phyloP scores from a whole-genome alignment of 805 yeast genomes.

The Starmerella etchellsii region DNA sequence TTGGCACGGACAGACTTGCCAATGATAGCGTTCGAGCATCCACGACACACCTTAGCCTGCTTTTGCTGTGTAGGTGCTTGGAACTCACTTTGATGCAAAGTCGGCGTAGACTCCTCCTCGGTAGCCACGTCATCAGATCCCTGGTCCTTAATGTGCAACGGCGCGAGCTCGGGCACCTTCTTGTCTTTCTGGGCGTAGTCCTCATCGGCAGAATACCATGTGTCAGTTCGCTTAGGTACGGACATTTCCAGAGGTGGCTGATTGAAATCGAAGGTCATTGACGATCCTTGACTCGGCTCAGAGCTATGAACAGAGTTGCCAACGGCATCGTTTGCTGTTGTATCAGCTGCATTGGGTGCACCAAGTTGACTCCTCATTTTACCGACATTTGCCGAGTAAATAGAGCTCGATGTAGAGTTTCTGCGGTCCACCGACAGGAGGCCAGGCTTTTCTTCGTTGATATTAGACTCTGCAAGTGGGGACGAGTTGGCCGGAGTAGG shows the following conservation, averaged over 20 bases:
- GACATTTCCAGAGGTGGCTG: slow-evolving; percentile 3
- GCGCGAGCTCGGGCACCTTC: not conserved
- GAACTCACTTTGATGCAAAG: slow-evolving; percentile 1
- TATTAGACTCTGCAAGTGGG: too few relatives aligned
- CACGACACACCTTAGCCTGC: slow-evolving; percentile 41
- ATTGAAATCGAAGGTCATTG: slow-evolving; percentile 11
- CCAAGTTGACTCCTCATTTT: too few relatives aligned
- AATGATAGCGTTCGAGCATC: slow-evolving; percentile 44
- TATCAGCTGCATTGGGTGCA: not conserved
- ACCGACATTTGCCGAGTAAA: slow-evolving; percentile 4
- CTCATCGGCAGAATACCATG: slow-evolving; percentile 1
- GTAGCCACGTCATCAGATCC: not conserved
- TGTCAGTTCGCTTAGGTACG: slow-evolving; percentile 1
- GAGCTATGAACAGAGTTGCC: not conserved
- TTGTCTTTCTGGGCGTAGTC: not conserved
- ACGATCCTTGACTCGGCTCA: slow-evolving; percentile 4
- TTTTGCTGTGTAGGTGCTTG: not conserved
- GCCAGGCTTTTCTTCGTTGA: not conserved
- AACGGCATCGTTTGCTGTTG: slow-evolving; percentile 6
- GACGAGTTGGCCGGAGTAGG: too few relatives aligned
- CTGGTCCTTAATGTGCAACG: not conserved
- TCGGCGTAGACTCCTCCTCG: not conserved
- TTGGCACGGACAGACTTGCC: slow-evolving; percentile 71
- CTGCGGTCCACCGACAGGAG: not conserved
- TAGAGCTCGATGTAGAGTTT: slow-evolving; percentile 10